Percentiles rank a stretch among this genome's conserved stretches.
Evolutionary conservation across 1,139 yeast species (phyloP).

Genomic region (Blastobotrys arbuscula): DNA sequence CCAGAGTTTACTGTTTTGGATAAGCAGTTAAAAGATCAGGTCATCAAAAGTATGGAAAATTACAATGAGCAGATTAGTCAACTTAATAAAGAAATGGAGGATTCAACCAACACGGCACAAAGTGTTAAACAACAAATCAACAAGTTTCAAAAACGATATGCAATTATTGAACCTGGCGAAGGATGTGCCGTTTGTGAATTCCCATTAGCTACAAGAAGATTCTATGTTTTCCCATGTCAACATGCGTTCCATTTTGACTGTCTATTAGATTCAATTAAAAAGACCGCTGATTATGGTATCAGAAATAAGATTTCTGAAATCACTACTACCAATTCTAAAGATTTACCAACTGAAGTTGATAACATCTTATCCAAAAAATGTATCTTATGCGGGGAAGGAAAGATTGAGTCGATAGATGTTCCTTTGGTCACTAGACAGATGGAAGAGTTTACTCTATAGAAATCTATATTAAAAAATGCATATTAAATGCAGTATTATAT

Average conservation of each 20-base stretch:
- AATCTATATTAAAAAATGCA: not conserved
- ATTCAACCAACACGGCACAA: constrained; percentile 59
- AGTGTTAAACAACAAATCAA: constrained; percentile 56
- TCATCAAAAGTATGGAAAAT: constrained; percentile 68
- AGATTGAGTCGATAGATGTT: constrained; percentile 65
- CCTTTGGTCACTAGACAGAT: constrained; percentile 33
- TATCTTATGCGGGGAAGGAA: constrained; percentile 71
- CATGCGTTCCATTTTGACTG: constrained; percentile 92
- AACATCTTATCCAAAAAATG: constrained; percentile 61
- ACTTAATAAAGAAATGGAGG: constrained; percentile 70
- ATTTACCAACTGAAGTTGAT: constrained; percentile 47
- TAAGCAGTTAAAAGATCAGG: constrained; percentile 67
- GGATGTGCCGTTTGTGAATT: constrained; percentile 68
- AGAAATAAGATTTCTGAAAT: constrained; percentile 56
- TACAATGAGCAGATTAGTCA: constrained; percentile 61
- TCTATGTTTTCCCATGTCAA: constrained; percentile 81
- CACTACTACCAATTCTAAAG: constrained; percentile 37
- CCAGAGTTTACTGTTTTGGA: constrained; percentile 82
- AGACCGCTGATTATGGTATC: constrained; percentile 62
- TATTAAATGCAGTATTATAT: too few relatives aligned
- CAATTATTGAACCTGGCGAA: constrained; percentile 74
- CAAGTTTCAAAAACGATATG: constrained; percentile 44
- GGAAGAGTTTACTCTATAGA: constrained; percentile 5
- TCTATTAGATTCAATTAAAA: constrained; percentile 52
- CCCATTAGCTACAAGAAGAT: constrained; percentile 66